Evolutionary conservation across 371 early-diverging fungal species (phyloP).

Genomic region (Umbelopsis sp.): DNA sequence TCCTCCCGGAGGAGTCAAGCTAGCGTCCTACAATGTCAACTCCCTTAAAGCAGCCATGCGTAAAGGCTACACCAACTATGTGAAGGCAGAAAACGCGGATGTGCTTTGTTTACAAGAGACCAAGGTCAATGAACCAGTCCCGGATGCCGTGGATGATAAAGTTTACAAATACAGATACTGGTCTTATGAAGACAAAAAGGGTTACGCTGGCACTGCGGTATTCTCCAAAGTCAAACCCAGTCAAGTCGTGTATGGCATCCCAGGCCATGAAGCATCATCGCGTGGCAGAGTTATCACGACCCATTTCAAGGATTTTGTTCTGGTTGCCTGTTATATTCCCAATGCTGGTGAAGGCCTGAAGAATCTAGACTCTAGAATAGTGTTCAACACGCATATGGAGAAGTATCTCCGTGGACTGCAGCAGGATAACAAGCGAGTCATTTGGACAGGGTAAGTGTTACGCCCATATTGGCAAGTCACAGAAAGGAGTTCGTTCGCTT

Average conservation of each 20-base stretch:
- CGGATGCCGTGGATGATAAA: slow-evolving; percentile 55
- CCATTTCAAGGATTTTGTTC: slow-evolving; percentile 66
- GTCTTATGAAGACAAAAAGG: slow-evolving; percentile 76
- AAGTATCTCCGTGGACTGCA: slow-evolving; percentile 72
- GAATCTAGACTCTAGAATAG: slow-evolving; percentile 62
- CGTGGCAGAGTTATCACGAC: slow-evolving; percentile 81
- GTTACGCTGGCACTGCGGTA: slow-evolving; percentile 83
- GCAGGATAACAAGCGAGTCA: slow-evolving; percentile 68
- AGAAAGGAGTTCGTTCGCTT: not conserved
- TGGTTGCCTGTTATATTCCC: slow-evolving; percentile 82
- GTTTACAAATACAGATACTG: slow-evolving; percentile 76
- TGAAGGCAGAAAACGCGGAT: slow-evolving; percentile 84
- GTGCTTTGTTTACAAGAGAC: slow-evolving; percentile 88
- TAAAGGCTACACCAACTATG: slow-evolving; percentile 79
- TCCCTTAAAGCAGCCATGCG: slow-evolving; percentile 74
- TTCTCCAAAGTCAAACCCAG: slow-evolving; percentile 81
- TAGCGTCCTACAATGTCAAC: slow-evolving; percentile 85
- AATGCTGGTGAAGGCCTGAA: slow-evolving; percentile 82
- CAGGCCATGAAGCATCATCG: slow-evolving; percentile 48
- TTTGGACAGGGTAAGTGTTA: slow-evolving; percentile 76
- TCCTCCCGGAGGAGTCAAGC: slow-evolving; percentile 60
- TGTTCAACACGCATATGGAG: slow-evolving; percentile 74
- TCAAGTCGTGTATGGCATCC: slow-evolving; percentile 65
- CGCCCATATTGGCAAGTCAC: not conserved
- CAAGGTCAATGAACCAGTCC: slow-evolving; percentile 67